Evolutionary conservation across 1,139 yeast species (phyloP).

Genomic region (Saccharomyces hybrid): DNA sequence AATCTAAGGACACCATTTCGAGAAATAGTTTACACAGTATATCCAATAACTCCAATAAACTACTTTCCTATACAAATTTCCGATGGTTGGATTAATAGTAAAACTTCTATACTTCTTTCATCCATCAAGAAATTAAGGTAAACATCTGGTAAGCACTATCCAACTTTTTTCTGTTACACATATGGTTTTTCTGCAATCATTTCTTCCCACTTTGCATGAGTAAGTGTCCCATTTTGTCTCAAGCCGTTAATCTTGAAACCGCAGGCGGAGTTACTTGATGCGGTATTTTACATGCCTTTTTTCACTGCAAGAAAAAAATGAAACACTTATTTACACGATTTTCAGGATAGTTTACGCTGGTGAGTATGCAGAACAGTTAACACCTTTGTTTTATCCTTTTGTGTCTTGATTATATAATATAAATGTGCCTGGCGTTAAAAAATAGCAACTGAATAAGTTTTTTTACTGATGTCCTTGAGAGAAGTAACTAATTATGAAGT

Average conservation of each 20-base stretch:
- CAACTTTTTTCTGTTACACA: not conserved
- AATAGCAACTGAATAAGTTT: not conserved
- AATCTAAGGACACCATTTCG: no score
- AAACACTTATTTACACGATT: not conserved
- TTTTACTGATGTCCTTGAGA: constrained; percentile 14
- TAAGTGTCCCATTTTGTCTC: not conserved
- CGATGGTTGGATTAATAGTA: no score
- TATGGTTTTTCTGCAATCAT: no score
- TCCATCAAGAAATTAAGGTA: not conserved
- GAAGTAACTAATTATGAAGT: constrained; percentile 27
- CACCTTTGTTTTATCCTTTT: not conserved
- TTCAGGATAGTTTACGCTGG: not conserved
- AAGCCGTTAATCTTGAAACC: not conserved
- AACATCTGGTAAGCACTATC: not conserved
- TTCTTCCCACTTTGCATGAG: not conserved
- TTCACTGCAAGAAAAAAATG: not conserved
- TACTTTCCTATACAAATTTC: not conserved
- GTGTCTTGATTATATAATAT: not conserved
- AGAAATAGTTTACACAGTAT: no score
- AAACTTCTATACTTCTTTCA: no score
- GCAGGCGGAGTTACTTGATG: not conserved
- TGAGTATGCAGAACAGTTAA: not conserved
- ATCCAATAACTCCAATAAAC: no score
- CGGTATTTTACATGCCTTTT: not conserved
- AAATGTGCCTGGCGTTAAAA: not conserved